phyloP scores from a whole-genome alignment of 345 rosid genomes.

The Eucalyptus regnans region DNA sequence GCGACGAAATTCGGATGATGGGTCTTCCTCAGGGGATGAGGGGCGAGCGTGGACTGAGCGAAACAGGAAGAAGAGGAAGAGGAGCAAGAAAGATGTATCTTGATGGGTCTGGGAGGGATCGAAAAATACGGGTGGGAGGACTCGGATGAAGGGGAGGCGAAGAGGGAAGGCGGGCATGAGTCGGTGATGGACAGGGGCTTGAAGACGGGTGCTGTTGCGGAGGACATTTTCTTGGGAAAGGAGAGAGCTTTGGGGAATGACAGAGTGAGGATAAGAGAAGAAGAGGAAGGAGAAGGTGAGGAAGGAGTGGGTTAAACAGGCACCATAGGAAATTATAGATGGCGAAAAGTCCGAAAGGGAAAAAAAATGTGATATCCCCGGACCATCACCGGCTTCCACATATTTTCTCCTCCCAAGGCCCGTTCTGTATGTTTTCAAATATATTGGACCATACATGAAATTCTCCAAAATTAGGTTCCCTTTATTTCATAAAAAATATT shows the following conservation, averaged over 20 bases:
- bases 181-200: conserved; percentile 51
- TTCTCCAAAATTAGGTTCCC: background rate
- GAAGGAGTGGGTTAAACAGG: background rate
- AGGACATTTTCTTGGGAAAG: conserved; percentile 16
- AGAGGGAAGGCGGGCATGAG: conserved; percentile 28
- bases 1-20: conserved; percentile 23
- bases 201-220: conserved; percentile 24
- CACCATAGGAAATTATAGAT: background rate
- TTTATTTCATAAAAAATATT: no score
- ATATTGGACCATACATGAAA: background rate
- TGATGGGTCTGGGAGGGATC: background rate
- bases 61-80: background rate
- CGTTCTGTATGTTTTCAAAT: background rate
- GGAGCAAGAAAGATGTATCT: conserved; percentile 12
- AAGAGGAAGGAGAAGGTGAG: conserved; percentile 8
- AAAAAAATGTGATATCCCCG: background rate
- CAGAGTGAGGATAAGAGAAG: background rate
- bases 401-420: background rate
- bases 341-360: background rate
- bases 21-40: conserved; percentile 24
- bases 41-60: background rate
- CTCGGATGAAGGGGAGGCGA: conserved; percentile 23
- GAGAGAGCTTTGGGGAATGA: background rate
- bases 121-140: conserved; percentile 18
- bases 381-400: background rate